Percentiles rank a stretch among this genome's conserved stretches.
phyloP scores from a whole-genome alignment of 83 land plant species.

The Larix sibirica region DNA sequence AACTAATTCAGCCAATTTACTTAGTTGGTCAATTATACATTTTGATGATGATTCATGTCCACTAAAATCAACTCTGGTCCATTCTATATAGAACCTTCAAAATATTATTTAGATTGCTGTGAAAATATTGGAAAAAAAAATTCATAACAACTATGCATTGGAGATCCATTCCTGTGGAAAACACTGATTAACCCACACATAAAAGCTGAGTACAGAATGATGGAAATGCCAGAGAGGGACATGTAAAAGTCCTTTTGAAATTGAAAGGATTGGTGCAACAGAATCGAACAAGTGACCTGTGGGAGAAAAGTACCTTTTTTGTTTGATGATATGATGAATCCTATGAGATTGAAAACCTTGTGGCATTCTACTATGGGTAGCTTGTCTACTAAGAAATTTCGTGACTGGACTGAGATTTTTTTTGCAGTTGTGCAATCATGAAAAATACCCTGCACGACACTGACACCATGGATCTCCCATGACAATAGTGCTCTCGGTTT shows the following conservation, averaged over 20 bases:
- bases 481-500: not conserved
- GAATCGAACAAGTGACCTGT: not conserved
- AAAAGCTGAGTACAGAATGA: not conserved
- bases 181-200: not conserved
- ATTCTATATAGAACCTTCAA: no score
- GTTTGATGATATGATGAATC: not conserved
- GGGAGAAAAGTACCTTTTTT: constrained; percentile 2
- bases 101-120: no score
- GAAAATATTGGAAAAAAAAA: no score
- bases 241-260: constrained; percentile 9
- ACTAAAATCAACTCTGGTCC: no score
- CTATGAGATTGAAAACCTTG: not conserved
- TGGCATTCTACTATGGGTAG: not conserved
- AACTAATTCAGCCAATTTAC: no score
- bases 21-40: not conserved
- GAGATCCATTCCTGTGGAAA: no score
- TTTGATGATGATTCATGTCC: not conserved
- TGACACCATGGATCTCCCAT: not conserved
- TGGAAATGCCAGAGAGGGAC: not conserved
- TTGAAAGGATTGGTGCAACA: not conserved
- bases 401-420: not conserved
- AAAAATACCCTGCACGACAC: not conserved
- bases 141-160: not conserved
- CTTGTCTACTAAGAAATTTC: not conserved
- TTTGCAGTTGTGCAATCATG: not conserved